phyloP scores from a whole-genome alignment of 176 grass and related monocot genomes.

The Aegilops sharonensis region DNA sequence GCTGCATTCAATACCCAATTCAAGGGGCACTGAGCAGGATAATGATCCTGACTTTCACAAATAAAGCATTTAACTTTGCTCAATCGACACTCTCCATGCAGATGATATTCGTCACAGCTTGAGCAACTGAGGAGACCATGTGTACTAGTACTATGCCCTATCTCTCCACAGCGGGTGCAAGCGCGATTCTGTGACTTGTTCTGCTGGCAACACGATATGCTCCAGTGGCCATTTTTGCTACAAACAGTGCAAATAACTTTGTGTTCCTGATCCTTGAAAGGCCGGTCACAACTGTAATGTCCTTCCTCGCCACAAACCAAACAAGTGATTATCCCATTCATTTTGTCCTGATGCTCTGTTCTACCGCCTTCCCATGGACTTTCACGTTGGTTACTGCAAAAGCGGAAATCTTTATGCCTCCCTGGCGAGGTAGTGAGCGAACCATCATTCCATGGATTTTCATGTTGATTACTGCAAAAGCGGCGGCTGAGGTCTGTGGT shows the following conservation, averaged over 20 bases:
- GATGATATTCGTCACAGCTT: conserved; percentile 5
- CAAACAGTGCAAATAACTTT: neutral
- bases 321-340: neutral
- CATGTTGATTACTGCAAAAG: too few relatives aligned
- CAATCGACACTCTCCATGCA: neutral
- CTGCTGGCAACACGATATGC: neutral
- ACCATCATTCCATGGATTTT: too few relatives aligned
- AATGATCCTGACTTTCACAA: conserved; percentile 9
- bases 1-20: neutral
- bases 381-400: too few relatives aligned
- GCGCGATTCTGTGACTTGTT: neutral
- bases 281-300: neutral
- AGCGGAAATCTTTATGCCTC: too few relatives aligned
- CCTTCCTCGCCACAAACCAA: neutral
- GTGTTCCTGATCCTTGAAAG: neutral
- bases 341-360: neutral
- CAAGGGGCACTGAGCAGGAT: conserved; percentile 2
- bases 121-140: neutral
- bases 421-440: too few relatives aligned
- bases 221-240: neutral
- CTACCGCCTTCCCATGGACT: neutral
- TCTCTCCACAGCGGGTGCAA: conserved; percentile 20
- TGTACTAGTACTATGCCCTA: conserved; percentile 13
- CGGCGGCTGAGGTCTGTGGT: too few relatives aligned
- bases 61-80: neutral